phyloP scores from a whole-genome alignment of 805 yeast genomes.

The Wickerhamomyces canadensis region DNA sequence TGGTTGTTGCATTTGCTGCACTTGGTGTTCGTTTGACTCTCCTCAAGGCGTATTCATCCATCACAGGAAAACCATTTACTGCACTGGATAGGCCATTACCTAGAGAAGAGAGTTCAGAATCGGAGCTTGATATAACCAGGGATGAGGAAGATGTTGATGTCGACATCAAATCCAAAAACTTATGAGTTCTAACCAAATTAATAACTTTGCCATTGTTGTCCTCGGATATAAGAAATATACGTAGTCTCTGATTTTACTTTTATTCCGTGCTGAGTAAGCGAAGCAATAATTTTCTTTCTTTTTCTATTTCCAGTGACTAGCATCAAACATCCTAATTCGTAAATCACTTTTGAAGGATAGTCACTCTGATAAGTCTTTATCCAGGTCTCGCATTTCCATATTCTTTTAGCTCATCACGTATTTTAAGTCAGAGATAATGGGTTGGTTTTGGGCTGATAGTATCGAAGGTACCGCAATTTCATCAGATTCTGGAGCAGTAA shows the following conservation, averaged over 20 bases:
- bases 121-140: not conserved
- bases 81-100: conserved; percentile 27
- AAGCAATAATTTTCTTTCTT: not conserved
- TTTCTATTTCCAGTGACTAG: no score
- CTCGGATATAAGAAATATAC: no score
- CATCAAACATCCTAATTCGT: no score
- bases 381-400: no score
- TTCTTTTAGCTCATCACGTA: no score
- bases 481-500: not conserved
- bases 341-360: no score
- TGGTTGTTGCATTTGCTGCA: conserved; percentile 48
- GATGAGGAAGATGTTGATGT: conserved; percentile 4
- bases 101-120: not conserved
- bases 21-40: conserved; percentile 42
- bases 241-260: no score
- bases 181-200: no score
- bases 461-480: conserved; percentile 4
- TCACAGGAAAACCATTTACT: conserved; percentile 25
- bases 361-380: no score
- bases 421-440: conserved; percentile 42
- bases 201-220: no score
- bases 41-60: conserved; percentile 19
- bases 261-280: not conserved
- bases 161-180: no score
- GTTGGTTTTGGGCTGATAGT: conserved; percentile 82